Conservation (phyloP, 768 basidiomycete species). For the Dioszegia aurantiaca region DNA sequence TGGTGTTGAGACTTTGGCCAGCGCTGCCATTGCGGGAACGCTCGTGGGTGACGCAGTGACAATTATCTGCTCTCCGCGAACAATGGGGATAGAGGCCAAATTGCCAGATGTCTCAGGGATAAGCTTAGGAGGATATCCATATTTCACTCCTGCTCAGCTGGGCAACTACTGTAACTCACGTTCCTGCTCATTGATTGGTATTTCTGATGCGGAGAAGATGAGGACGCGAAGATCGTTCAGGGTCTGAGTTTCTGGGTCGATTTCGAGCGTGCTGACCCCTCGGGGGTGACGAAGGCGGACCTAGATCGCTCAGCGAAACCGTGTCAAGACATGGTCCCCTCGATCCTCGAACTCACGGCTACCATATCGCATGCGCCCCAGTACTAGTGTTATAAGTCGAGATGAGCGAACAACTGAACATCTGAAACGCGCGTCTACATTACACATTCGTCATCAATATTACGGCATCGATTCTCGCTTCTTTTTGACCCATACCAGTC, state of each 20-base stretch:
- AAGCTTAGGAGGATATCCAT: constrained; percentile 76
- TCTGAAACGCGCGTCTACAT: no score
- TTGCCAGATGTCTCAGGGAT: constrained; percentile 59
- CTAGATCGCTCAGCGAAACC: no score
- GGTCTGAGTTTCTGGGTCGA: constrained; percentile 61
- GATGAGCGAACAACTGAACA: no score
- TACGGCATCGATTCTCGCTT: no score
- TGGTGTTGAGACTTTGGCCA: constrained; percentile 22
- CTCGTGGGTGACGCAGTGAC: constrained; percentile 57
- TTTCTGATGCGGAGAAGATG: constrained; percentile 66
- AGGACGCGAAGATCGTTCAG: constrained; percentile 73
- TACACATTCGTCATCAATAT: no score
- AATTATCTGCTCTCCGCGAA: constrained; percentile 79
- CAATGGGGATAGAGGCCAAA: constrained; percentile 71
- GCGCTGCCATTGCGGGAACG: no score
- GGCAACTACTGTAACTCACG: constrained; percentile 55
- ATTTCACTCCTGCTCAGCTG: constrained; percentile 43
- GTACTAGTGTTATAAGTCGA: no score
- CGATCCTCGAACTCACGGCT: no score
- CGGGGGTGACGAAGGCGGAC: constrained; percentile 79
- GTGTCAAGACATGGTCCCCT: no score
- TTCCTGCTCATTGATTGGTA: constrained; percentile 72
- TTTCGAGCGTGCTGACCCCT: constrained; percentile 73
- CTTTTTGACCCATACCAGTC: no score
- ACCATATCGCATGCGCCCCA: no score